These are phyloP conservation scores for Amanita rimosa DNA, from an alignment of 768 basidiomycete genomes.

Conservation along the genomic window DNA sequence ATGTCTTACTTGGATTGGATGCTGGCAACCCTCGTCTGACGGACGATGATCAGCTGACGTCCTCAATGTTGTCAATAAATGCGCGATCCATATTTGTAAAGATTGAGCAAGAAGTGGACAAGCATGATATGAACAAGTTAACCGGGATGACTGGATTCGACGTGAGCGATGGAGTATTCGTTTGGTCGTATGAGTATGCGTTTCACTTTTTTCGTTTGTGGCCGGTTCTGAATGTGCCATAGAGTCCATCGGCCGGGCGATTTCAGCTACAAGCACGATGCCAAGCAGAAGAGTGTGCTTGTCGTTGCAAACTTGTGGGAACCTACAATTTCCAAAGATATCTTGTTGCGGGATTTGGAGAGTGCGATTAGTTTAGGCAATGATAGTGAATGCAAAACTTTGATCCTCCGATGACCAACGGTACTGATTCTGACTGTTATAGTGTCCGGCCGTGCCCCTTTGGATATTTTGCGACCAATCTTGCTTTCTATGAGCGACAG, in stretches of 20 bases:
- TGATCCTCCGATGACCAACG: not conserved
- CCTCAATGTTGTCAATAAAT: slow-evolving; percentile 33
- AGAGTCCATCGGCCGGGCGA: slow-evolving; percentile 56
- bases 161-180: slow-evolving; percentile 29
- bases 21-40: slow-evolving; percentile 6
- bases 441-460: slow-evolving; percentile 36
- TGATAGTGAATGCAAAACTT: slow-evolving; percentile 17
- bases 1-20: slow-evolving; percentile 43
- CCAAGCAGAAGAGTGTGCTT: slow-evolving; percentile 43
- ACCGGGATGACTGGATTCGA: slow-evolving; percentile 29
- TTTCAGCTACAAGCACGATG: slow-evolving; percentile 76
- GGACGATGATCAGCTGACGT: slow-evolving; percentile 16
- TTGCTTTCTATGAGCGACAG: slow-evolving; percentile 33
- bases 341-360: not conserved
- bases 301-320: slow-evolving; percentile 49
- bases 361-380: slow-evolving; percentile 10
- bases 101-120: slow-evolving; percentile 30
- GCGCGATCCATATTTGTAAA: slow-evolving; percentile 40
- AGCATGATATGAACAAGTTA: slow-evolving; percentile 45
- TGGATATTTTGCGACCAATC: slow-evolving; percentile 38
- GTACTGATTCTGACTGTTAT: not conserved
- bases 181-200: slow-evolving; percentile 73
- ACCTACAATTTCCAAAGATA: not conserved
- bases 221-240: not conserved
- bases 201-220: not conserved